Percentiles rank a stretch among this genome's conserved stretches.
Evolutionary conservation across 208 protist species (phyloP).

Genomic region (Perkinsela sp.): DNA sequence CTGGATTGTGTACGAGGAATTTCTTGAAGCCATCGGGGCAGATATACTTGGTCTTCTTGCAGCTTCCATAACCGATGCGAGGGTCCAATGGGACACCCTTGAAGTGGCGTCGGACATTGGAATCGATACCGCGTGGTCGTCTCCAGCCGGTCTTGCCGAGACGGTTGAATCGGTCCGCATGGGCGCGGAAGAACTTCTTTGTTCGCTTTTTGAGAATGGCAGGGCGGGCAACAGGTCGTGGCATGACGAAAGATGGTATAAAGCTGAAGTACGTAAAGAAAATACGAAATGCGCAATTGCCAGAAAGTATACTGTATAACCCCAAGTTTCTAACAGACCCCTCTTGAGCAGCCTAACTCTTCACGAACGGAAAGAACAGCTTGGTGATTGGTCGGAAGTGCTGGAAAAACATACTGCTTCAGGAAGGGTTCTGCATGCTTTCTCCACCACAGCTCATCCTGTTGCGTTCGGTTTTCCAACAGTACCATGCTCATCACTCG

Average conservation of each 20-base stretch:
- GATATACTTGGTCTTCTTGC: conserved; percentile 80
- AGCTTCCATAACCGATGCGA: conserved; percentile 92
- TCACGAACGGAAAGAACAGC: no score
- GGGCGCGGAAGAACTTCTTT: conserved; percentile 82
- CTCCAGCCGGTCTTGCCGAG: conserved; percentile 78
- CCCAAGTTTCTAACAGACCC: no score
- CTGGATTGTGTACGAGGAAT: conserved; percentile 74
- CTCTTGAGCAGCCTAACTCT: no score
- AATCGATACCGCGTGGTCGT: conserved; percentile 95
- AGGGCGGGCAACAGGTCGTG: conserved; percentile 62
- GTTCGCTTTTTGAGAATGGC: conserved; percentile 88
- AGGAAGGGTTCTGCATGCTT: background rate
- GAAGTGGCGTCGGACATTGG: conserved; percentile 81
- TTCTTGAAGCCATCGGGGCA: conserved; percentile 86
- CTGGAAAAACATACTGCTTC: background rate
- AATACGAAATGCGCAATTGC: no score
- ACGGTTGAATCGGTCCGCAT: conserved; percentile 72
- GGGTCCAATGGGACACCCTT: conserved; percentile 82
- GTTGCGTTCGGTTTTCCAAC: background rate
- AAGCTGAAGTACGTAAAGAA: no score
- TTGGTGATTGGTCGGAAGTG: background rate
- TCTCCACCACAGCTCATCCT: background rate
- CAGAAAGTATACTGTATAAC: no score
- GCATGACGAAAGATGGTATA: conserved; percentile 56
- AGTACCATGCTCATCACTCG: background rate